Evolutionary conservation across 257 asterid genomes (phyloP), one percentile per base, ranked within the genome.

Genomic region (Anisodus acutangulus): DNA sequence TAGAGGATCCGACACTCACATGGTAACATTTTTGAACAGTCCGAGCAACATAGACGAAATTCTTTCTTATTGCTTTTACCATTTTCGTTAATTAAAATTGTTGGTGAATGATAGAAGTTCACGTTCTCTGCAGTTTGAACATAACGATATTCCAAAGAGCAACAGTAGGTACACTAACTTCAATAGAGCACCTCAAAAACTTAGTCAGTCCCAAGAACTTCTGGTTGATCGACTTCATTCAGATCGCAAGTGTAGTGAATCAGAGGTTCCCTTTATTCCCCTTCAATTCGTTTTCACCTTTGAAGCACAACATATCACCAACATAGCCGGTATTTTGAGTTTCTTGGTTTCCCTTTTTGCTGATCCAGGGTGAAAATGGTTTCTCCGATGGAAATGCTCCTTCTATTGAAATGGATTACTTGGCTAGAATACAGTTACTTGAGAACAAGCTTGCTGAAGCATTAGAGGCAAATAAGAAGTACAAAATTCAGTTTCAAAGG

Each of bases 401-500:
- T 66, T 81, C 86, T 5, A 39, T 59, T 54, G 78, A 79, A 76
- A 83, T 26, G 79, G 86, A 85, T 86, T 51, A 81, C 31, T 26
- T 55, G 60, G 45, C 83, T 71, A 86, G 83, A 35, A 71, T 37
- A 19, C 82, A 82, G 43, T 13, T 84, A 83, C 88, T 86, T 9
- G 89, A 89, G 84, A 85, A 72, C 62, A 88, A 87, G 80, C 78
- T 82, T 86, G 84, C 85, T 35, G 91, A 88, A 86, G 86, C 83
- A 63, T 66, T 84, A 70, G 90, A 87, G 22, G 84, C 72, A 58
- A 90, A 81, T 64, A 89, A 86, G 82, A 85, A 70, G 67, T 83
- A 60, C 85, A 89, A 86, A 80, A 86, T 76, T 86, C 90, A 84
- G 90, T 86, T 87, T 16, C 88, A 89, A 43, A 89, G 97, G 97